Base-by-base conservation (phyloP, 2,329 filamentous ascomycete genomes). In the Botryosphaeria agaves region DNA sequence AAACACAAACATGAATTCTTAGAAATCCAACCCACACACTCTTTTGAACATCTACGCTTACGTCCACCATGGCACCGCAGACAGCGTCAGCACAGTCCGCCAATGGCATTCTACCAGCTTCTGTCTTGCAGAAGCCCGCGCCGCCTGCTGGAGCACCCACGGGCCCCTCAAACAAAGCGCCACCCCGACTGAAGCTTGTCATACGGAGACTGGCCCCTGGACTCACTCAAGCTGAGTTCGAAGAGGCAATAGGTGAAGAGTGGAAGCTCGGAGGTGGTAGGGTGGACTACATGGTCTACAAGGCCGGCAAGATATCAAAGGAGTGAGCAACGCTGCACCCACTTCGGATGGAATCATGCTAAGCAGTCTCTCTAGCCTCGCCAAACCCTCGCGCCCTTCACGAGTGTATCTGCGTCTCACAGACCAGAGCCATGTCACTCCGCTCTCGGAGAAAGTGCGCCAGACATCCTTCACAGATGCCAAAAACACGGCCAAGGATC, bases 131-230 rank as follows among this genome's bases (percentile, higher is more conserved):
- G 28, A 18, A 20, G n/a, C 2, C 9, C 9, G n/a, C 12, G 9
- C 11, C 12, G 11, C 11, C 11, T 14, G 16, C 12, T 27, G 21
- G 21, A 23, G 21, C 21, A 12, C 21, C 21, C 21, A 9, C 9
- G 9, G 21, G 21, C 18, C 12, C 28, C 4, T 20, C 28, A 8
- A 19, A 11, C 18, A 64, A 67, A 40, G 43, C 56, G 3, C 51
- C 66, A 2, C 66, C 73, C 33, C 78, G 81, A 35, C 68, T 91
- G 45, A 95, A 95, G 61, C 66, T 93, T 8, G 64, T 91, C 15
- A 64, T 94, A 32, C 74, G 91, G 31, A 71, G 87, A 34, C 67
- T 98, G 3, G 82, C 89, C 7, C 85, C 89, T 1, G 82, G 78
- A 6, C 64, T 98, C 50, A 91, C 80, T 0, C 69, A 81, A 45